Evolutionary conservation across 345 rosid species (phyloP).

Genomic region (Aquilaria yunnanensis): DNA sequence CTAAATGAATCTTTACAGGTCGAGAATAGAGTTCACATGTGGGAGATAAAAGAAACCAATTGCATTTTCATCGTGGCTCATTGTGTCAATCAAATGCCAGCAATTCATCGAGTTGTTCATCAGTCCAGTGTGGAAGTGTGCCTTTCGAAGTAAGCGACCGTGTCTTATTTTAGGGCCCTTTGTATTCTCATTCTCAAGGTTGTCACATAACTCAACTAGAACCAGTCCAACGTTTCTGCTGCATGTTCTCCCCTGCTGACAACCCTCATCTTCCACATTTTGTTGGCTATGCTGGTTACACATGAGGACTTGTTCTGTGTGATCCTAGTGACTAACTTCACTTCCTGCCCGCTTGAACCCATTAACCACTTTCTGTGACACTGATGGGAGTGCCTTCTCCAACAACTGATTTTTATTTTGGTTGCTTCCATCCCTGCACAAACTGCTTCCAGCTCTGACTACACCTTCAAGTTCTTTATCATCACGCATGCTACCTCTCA

Average conservation of each 20-base stretch:
- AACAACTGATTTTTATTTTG: slow-evolving; percentile 15
- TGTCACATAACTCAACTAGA: neutral
- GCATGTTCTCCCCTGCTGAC: slow-evolving; percentile 7
- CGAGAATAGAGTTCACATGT: too few species aligned
- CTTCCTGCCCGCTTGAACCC: slow-evolving; percentile 8
- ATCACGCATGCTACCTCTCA: slow-evolving; percentile 12
- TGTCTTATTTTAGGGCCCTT: slow-evolving; percentile 7
- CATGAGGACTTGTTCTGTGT: slow-evolving; percentile 3
- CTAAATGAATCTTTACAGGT: too few species aligned
- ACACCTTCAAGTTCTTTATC: slow-evolving; percentile 17
- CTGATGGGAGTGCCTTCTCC: slow-evolving; percentile 20
- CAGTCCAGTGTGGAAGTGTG: slow-evolving; percentile 68
- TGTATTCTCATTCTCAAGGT: slow-evolving; percentile 1
- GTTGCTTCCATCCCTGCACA: slow-evolving; percentile 11
- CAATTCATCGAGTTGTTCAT: slow-evolving; percentile 81
- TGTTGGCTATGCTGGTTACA: slow-evolving; percentile 12
- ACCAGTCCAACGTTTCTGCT: slow-evolving; percentile 6
- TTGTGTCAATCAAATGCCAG: slow-evolving; percentile 43
- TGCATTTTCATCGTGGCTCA: neutral
- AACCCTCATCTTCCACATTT: slow-evolving; percentile 16
- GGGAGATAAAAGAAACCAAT: too few species aligned
- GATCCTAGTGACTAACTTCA: slow-evolving; percentile 3
- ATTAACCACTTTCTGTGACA: slow-evolving; percentile 14
- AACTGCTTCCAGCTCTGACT: slow-evolving; percentile 13
- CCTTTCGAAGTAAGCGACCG: slow-evolving; percentile 18